Base-by-base conservation (phyloP, 73 alveolate species). In the Diophrys appendiculata region DNA sequence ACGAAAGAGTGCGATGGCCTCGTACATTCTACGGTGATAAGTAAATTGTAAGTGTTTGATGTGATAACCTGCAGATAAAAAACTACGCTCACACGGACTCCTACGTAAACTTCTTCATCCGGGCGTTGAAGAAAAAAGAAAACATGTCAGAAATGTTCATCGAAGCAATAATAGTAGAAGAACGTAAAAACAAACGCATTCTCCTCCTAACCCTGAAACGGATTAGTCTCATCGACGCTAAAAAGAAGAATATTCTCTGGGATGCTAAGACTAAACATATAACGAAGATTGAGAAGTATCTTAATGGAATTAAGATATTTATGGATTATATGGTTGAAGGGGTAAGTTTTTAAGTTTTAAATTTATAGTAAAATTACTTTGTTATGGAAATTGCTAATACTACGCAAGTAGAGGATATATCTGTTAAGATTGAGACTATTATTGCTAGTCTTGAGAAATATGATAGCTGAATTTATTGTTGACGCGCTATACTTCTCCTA, bases 21-120 rank as follows among this genome's bases (percentile, higher is more conserved):
- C 81, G 99, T 72, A 94, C 97, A 30, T 94, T 97, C 87, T 97
- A 97, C 91, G 99, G 98, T 0, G 81, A 88, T 54, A 70, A 87
- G 24, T 54, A 75, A 71, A 73, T 72, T 14, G 72, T 91, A 65
- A 69, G 30, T 64, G 18, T 33, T 25, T 28, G n/a, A n/a, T n/a
- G n/a, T n/a, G n/a, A n/a, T n/a, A n/a, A n/a, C n/a, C 32, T 54
- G 34, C 65, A 68, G 56, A 80, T 80, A 22, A 80, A 80, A 33
- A 54, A 35, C 23, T 80, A 80, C 32, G 73, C 60, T 55, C 29
- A n/a, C 26, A 52, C 73, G 13, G 82, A 80, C 64, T 79, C 89
- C 22, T 23, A 34, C 1, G 83, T 80, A 18, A 60, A 32, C 52
- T 32, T 27, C 34, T 77, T 68, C 64, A 23, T 70, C 34, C 52